phyloP scores from a whole-genome alignment of 202 grass and related monocot genomes.

The Zizania palustris region DNA sequence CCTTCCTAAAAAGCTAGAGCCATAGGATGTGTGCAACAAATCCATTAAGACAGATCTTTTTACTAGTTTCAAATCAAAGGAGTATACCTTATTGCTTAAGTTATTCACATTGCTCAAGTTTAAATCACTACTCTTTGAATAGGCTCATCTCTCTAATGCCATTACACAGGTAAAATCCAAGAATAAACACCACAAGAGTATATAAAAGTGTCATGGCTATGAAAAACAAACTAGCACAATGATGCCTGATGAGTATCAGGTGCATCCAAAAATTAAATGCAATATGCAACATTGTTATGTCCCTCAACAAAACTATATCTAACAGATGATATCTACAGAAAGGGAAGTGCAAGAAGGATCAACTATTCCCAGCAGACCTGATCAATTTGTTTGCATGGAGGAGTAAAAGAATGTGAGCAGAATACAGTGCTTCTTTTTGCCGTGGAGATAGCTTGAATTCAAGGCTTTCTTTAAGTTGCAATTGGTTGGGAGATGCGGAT shows the following conservation, averaged over 20 bases:
- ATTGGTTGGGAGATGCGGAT: constrained; percentile 57
- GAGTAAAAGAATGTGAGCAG: constrained; percentile 78
- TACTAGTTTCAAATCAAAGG: not conserved
- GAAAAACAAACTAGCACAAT: not conserved
- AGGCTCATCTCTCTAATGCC: constrained; percentile 4
- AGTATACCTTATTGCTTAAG: not conserved
- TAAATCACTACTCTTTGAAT: not conserved
- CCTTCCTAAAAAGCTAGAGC: constrained; percentile 1
- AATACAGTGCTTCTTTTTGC: constrained; percentile 85
- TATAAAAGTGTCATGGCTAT: constrained; percentile 24
- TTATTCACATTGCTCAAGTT: not conserved
- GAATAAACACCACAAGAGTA: not conserved
- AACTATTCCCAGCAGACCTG: constrained; percentile 55
- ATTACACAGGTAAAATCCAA: not conserved
- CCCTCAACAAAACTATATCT: not conserved
- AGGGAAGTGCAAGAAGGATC: constrained; percentile 9
- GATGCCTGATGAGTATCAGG: constrained; percentile 1
- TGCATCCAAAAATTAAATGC: not conserved
- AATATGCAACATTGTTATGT: not conserved
- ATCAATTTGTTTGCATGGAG: constrained; percentile 83
- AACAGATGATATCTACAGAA: constrained; percentile 2
- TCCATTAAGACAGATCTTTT: not conserved
- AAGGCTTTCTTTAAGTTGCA: constrained; percentile 71
- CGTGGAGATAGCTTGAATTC: constrained; percentile 69
- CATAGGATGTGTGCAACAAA: constrained; percentile 13